Evolutionary conservation across 495 filamentous ascomycete genomes (phyloP).

Genomic region (Aspergillus sclerotiicarbonarius): DNA sequence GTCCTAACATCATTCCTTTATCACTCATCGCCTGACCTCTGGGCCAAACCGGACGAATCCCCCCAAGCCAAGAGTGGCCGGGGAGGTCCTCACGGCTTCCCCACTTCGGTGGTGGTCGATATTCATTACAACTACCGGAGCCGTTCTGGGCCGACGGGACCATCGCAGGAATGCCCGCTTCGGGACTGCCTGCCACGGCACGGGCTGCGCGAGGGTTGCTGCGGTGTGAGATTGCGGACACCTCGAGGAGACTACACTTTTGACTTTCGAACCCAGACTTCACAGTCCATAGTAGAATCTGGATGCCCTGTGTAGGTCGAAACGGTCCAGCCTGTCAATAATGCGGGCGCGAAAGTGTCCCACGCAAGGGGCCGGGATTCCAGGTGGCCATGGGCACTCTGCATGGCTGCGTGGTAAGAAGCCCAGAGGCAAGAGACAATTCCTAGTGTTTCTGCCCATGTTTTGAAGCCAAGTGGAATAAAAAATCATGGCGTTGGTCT

Average conservation of each 20-base stretch:
- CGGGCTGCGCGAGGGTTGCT: not conserved
- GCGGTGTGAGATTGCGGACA: not conserved
- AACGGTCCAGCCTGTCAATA: conserved; percentile 2
- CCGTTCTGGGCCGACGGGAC: conserved; percentile 15
- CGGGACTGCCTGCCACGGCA: conserved; percentile 16
- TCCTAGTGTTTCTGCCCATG: not conserved
- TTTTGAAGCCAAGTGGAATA: not conserved
- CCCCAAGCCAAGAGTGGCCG: not conserved
- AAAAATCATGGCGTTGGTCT: not conserved
- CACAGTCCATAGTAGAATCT: too few relatives aligned
- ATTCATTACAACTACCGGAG: conserved; percentile 10
- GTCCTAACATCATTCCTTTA: conserved; percentile 1
- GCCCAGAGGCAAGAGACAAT: not conserved
- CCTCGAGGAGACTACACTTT: not conserved
- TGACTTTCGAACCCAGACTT: not conserved
- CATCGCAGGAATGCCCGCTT: conserved; percentile 20
- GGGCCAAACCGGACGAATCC: not conserved
- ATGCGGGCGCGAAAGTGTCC: not conserved
- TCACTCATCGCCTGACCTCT: conserved; percentile 1
- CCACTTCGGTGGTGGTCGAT: conserved; percentile 2
- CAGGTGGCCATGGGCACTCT: not conserved
- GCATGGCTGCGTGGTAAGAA: not conserved
- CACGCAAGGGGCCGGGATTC: conserved; percentile 4
- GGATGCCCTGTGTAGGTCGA: not conserved
- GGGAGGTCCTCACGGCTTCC: conserved; percentile 1